Percentiles rank a stretch among this genome's conserved stretches.
Evolutionary conservation across 768 basidiomycete genomes (phyloP).

Genomic region (Phaffia tasmanica): DNA sequence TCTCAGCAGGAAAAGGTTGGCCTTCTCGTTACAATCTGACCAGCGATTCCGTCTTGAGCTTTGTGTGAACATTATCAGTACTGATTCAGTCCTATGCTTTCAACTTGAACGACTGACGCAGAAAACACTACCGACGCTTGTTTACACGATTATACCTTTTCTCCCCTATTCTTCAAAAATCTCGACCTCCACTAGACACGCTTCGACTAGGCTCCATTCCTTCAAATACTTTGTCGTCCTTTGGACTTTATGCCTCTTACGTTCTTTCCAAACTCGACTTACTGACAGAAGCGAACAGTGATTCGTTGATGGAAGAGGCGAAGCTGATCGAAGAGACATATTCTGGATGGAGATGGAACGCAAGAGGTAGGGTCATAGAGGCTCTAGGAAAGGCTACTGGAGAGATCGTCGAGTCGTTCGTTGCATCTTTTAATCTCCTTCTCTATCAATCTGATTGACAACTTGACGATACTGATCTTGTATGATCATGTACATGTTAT

Average conservation of each 20-base stretch:
- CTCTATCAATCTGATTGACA: neutral
- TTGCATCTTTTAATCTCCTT: neutral
- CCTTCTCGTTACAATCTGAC: neutral
- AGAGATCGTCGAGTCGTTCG: constrained; percentile 7
- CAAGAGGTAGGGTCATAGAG: constrained; percentile 7
- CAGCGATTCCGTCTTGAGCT: neutral
- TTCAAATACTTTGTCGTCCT: neutral
- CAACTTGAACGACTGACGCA: neutral
- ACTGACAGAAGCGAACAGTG: no score
- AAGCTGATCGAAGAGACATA: neutral
- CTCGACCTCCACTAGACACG: neutral
- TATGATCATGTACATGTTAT: no score
- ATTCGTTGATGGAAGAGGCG: neutral
- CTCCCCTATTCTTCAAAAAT: neutral
- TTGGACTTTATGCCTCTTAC: neutral
- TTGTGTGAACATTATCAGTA: neutral
- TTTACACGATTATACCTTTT: neutral
- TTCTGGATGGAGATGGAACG: constrained; percentile 5
- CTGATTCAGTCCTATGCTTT: neutral
- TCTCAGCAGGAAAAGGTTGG: constrained; percentile 2
- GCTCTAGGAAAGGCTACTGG: constrained; percentile 6
- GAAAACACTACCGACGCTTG: constrained; percentile 3
- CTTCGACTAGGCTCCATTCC: neutral
- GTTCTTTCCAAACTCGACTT: neutral
- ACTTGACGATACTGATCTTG: no score